Percentiles rank a stretch among this genome's conserved stretches.
Evolutionary conservation across 129 eudicot genomes (phyloP).

Genomic region (Apium graveolens): DNA sequence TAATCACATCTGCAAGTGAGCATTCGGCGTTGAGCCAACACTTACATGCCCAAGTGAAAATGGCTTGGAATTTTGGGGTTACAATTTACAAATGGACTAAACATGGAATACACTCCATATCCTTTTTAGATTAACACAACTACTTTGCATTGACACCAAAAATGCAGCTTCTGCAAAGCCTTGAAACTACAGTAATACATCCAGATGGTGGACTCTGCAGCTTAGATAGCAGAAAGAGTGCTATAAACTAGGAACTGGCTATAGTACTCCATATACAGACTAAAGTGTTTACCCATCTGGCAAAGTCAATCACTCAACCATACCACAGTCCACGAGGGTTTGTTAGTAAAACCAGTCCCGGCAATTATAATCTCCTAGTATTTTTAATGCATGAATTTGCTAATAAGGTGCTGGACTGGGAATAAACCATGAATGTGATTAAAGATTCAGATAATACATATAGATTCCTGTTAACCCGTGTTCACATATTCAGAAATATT

Average conservation of each 20-base stretch:
- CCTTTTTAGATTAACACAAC: slow-evolving; percentile 43
- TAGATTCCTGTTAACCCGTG: not conserved
- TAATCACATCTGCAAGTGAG: no score
- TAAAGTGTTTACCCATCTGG: slow-evolving; percentile 56
- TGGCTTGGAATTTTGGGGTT: slow-evolving; percentile 63
- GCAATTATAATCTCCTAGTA: not conserved
- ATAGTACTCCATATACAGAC: slow-evolving; percentile 39
- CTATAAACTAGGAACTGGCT: slow-evolving; percentile 47
- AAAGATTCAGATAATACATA: not conserved
- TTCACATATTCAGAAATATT: not conserved
- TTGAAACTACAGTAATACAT: slow-evolving; percentile 44
- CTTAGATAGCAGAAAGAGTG: slow-evolving; percentile 26
- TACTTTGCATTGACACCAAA: slow-evolving; percentile 53
- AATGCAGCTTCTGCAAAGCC: slow-evolving; percentile 49
- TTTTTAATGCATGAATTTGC: not conserved
- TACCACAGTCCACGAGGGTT: not conserved
- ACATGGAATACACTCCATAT: slow-evolving; percentile 69
- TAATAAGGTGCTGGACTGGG: not conserved
- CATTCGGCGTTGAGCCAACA: slow-evolving; percentile 40
- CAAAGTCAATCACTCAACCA: slow-evolving; percentile 31
- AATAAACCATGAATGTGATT: not conserved
- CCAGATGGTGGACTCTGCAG: not conserved
- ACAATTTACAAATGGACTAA: slow-evolving; percentile 84
- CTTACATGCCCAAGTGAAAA: slow-evolving; percentile 59
- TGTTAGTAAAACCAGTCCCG: not conserved